A percentile compares a stretch with the other conserved stretches of the same genome.
Conservation (phyloP, 257 asterid genomes). For the Solanum gandarillasii region DNA sequence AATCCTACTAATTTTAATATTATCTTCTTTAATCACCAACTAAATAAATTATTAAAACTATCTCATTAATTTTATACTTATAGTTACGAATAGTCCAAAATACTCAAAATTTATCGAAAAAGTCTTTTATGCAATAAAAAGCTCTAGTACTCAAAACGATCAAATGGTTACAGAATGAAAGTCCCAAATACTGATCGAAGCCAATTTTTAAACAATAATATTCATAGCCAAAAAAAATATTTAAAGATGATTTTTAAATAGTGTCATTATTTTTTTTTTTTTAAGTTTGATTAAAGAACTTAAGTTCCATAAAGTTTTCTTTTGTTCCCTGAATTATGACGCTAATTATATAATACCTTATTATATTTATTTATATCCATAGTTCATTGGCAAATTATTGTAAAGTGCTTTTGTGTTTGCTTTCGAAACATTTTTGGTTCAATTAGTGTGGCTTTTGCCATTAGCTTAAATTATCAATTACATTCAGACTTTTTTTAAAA, state of each 20-base stretch:
- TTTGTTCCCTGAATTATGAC: conserved; percentile 26
- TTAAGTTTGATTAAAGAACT: neutral
- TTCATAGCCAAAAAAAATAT: neutral
- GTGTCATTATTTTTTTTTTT: neutral
- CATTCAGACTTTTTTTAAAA: neutral
- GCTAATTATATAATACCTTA: conserved; percentile 15
- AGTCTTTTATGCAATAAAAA: too few species aligned
- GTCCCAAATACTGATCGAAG: neutral
- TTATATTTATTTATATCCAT: neutral
- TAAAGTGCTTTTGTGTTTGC: conserved; percentile 49
- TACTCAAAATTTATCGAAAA: too few species aligned
- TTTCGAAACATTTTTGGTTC: conserved; percentile 23
- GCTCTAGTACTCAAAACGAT: too few species aligned
- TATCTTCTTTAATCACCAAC: too few species aligned
- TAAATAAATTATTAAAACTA: too few species aligned
- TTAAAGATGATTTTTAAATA: neutral
- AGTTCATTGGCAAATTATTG: conserved; percentile 22
- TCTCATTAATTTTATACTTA: too few species aligned
- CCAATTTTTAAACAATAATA: neutral
- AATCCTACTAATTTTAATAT: too few species aligned
- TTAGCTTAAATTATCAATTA: conserved; percentile 7
- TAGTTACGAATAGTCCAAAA: too few species aligned
- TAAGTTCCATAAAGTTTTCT: neutral
- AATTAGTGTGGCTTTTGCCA: conserved; percentile 16
- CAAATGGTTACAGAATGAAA: neutral